These are phyloP conservation scores for Fusarium sp. DNA, from an alignment of 2,329 filamentous ascomycete species.

Conservation along the genomic window DNA sequence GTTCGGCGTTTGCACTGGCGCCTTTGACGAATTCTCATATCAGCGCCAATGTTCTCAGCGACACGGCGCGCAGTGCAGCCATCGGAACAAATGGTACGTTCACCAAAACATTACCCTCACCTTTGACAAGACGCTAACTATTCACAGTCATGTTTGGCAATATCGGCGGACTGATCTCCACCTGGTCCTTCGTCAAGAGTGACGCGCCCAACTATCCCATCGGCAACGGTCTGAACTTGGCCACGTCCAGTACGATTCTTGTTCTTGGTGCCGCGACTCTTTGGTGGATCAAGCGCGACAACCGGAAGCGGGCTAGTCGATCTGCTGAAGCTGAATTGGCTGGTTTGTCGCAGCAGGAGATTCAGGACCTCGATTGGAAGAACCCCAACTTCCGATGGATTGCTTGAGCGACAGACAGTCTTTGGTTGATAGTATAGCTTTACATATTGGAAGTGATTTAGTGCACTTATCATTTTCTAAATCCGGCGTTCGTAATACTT, in stretches of 20 bases:
- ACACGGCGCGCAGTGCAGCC: constrained; percentile 73
- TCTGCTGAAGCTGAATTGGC: constrained; percentile 57
- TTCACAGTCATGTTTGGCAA: constrained; percentile 73
- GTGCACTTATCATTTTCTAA: fast-evolving
- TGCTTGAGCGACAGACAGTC: background rate
- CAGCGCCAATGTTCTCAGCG: constrained; percentile 76
- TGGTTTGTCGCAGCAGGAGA: constrained; percentile 61
- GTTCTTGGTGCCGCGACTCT: constrained; percentile 57
- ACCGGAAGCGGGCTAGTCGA: constrained; percentile 52
- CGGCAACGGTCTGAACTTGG: constrained; percentile 76
- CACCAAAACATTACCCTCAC: fast-evolving
- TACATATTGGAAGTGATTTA: background rate
- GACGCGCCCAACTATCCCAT: constrained; percentile 74
- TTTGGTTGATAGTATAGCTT: background rate
- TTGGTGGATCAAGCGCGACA: constrained; percentile 71
- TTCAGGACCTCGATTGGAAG: constrained; percentile 72
- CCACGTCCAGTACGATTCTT: constrained; percentile 62
- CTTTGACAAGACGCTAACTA: background rate
- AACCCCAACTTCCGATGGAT: constrained; percentile 73
- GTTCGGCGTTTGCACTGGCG: constrained; percentile 15
- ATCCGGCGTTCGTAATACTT: no score
- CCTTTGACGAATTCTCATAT: constrained; percentile 50
- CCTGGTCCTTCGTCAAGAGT: constrained; percentile 70
- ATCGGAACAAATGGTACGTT: constrained; percentile 64
- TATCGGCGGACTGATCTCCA: constrained; percentile 71